A percentile compares a stretch with the other conserved stretches of the same genome.
Conservation (phyloP, 441 rosid genomes). For the Jatropha podagrica region DNA sequence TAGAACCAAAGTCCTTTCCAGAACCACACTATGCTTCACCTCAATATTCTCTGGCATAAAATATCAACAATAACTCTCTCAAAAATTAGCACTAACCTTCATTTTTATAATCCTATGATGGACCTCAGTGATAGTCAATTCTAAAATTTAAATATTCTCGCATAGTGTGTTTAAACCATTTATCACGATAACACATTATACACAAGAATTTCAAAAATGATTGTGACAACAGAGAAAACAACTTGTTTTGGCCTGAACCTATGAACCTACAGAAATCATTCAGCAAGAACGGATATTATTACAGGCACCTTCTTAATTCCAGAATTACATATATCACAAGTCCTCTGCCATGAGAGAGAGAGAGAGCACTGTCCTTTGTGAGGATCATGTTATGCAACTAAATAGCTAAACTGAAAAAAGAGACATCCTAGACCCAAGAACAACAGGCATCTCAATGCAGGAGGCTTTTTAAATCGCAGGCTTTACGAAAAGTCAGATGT, state of each 20-base stretch:
- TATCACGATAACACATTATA: not conserved
- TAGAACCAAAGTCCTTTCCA: not conserved
- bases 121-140: not conserved
- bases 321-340: not conserved
- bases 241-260: not conserved
- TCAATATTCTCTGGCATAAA: not conserved
- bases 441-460: not conserved
- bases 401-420: not conserved
- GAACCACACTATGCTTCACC: not conserved
- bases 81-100: not conserved
- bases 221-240: not conserved
- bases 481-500: not conserved
- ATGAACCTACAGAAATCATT: not conserved
- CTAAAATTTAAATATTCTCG: not conserved
- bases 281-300: not conserved
- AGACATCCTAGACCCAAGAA: not conserved
- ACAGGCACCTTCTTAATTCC: not conserved
- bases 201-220: not conserved
- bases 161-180: not conserved
- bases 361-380: not conserved
- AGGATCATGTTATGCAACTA: not conserved
- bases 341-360: slow-evolving; percentile 1
- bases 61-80: not conserved
- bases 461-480: not conserved
- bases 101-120: not conserved